Evolutionary conservation across 345 rosid species (phyloP), one percentile per base, ranked within the genome.

Genomic region (Eucalyptus tenuipes): DNA sequence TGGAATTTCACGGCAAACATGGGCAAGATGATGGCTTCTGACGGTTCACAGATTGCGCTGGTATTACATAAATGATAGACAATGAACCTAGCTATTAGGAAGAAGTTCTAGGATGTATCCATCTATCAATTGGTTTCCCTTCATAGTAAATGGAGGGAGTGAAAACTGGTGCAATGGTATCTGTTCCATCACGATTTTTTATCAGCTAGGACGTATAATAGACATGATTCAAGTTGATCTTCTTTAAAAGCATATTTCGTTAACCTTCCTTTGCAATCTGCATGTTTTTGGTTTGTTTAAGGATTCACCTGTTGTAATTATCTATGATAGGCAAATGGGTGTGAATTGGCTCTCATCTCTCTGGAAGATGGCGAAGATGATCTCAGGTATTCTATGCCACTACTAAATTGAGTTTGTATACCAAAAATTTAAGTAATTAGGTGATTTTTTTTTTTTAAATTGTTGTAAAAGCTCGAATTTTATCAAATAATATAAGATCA

Each of bases 1-100:
- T 97, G 99, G 98, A 95, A 92, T 93, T 95, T 91, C 89, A 95
- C 92, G 91, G 92, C 93, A 82, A 94, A 93, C 91, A 95, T 95
- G 95, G 97, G 93, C 87, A 94, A 92, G 89, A 94, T 92, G 40
- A 90, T 95, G 87, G 91, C 94, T 90, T 93, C 93, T 87, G 94
- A 92, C 71, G 91, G 92, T 29, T 95, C 95, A 81, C 94, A 94
- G 89, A 93, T 97, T 71, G 84, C 93, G 18, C 71, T 97, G 99
- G 98, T 96, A 88, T 86, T 88, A 88, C 88, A 92, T 88, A 88
- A 75, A 40, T 75, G 84, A 75, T 75, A 11, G 84, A 75, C 29
- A 20, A 75, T 12, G 47, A 75, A 75, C 15, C 47, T 40, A 75
- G 40, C 20, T 42, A 40, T 42, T 75, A 75, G 47, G 47, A 71